Percentiles rank a stretch among this genome's conserved stretches.
These are phyloP conservation scores for Miamiensis avidus DNA, from an alignment of 169 alveolate species.

Conservation along the genomic window DNA sequence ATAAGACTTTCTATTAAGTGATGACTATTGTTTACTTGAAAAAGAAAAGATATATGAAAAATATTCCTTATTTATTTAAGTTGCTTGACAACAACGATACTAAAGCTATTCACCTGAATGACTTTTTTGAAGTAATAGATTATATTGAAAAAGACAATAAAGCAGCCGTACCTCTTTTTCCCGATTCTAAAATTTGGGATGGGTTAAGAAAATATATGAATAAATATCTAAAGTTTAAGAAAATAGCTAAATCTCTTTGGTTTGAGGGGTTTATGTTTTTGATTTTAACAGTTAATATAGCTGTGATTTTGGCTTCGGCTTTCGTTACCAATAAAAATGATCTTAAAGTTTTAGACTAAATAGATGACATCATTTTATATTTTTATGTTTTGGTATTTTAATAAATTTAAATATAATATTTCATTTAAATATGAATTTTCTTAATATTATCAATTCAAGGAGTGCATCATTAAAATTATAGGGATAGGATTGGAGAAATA, in stretches of 20 bases:
- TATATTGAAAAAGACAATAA: neutral
- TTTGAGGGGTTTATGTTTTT: neutral
- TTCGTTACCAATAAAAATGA: constrained; percentile 1
- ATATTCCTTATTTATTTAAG: neutral
- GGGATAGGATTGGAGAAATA: constrained; percentile 2
- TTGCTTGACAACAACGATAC: constrained; percentile 1
- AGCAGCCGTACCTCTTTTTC: neutral
- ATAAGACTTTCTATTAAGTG: neutral
- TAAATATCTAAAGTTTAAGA: neutral
- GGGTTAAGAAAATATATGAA: neutral
- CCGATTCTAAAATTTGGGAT: constrained; percentile 15
- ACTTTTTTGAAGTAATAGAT: constrained; percentile 11
- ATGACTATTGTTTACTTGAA: neutral
- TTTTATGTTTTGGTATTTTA: neutral
- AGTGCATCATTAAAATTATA: too few species aligned
- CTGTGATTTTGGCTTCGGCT: neutral
- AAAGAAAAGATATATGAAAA: constrained; percentile 13
- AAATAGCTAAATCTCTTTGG: neutral
- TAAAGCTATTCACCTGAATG: neutral
- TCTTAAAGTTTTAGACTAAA: neutral
- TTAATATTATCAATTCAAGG: too few species aligned
- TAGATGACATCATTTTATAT: neutral
- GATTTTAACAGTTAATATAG: neutral
- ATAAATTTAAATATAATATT: too few species aligned
- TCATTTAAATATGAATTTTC: neutral